A percentile compares a stretch with the other conserved stretches of the same genome.
These are phyloP conservation scores for Vitellaria paradoxa DNA, from an alignment of 179 eudicot genomes.

Conservation along the genomic window DNA sequence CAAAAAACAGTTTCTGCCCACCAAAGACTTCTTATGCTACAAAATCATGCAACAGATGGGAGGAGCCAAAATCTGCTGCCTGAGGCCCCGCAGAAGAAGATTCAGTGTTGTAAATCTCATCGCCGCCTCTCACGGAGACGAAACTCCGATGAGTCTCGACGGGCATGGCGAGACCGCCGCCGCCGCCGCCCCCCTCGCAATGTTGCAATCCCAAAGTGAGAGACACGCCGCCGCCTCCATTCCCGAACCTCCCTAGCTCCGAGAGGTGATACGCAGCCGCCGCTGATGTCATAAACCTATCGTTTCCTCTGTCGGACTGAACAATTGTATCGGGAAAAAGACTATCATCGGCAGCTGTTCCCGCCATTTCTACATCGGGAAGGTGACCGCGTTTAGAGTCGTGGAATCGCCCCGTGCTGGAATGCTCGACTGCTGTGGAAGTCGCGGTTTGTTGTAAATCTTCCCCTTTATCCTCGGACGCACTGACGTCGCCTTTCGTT, in stretches of 20 bases:
- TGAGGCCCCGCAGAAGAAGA: conserved; percentile 26
- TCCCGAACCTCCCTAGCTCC: conserved; percentile 55
- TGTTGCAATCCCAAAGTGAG: conserved; percentile 85
- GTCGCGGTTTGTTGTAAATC: conserved; percentile 55
- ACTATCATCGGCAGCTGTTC: conserved; percentile 15
- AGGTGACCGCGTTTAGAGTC: conserved; percentile 38
- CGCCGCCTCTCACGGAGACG: conserved; percentile 22
- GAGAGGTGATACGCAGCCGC: conserved; percentile 46
- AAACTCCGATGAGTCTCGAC: conserved; percentile 29
- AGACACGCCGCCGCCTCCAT: conserved; percentile 54
- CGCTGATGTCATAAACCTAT: conserved; percentile 38
- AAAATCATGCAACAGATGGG: conserved; percentile 37
- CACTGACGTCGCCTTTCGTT: conserved; percentile 36
- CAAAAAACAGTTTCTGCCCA: neutral
- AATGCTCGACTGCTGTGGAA: conserved; percentile 27
- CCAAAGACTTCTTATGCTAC: conserved; percentile 23
- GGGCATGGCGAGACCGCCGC: conserved; percentile 38
- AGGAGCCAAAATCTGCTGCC: conserved; percentile 28
- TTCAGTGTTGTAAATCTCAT: conserved; percentile 21
- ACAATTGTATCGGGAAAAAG: conserved; percentile 21
- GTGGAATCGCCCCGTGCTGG: conserved; percentile 22
- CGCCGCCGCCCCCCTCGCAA: conserved; percentile 48
- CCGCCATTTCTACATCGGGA: conserved; percentile 39
- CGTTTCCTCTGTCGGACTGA: conserved; percentile 28
- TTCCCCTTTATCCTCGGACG: conserved; percentile 48